Conservation (phyloP, 768 basidiomycete genomes). For the Lactarius psammicola region DNA sequence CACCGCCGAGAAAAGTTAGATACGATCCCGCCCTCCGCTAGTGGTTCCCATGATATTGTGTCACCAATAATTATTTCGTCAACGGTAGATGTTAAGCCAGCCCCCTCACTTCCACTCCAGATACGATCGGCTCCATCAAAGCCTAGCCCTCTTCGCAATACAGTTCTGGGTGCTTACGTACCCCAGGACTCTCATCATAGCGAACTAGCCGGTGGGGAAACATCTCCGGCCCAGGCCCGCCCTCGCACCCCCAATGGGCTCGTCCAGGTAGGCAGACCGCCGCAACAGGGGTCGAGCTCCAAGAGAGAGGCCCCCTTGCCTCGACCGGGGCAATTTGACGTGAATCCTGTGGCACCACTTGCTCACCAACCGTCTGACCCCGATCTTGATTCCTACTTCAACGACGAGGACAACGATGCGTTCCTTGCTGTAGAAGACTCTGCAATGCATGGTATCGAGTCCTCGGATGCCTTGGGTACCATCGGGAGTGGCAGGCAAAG, state of each 20-base stretch:
- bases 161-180: background rate
- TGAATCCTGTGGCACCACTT: background rate
- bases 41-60: conserved; percentile 6
- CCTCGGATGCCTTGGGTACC: background rate
- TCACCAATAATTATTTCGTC: conserved; percentile 13
- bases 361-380: conserved; percentile 14
- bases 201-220: background rate
- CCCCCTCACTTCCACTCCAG: background rate
- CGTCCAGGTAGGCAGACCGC: background rate
- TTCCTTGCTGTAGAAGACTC: conserved; percentile 17
- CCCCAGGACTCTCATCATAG: background rate
- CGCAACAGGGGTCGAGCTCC: conserved; percentile 10
- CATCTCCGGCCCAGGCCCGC: background rate
- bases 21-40: conserved; percentile 21
- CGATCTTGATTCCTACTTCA: conserved; percentile 31
- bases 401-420: conserved; percentile 15
- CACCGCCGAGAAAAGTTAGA: conserved; percentile 60
- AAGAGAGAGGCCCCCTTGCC: background rate
- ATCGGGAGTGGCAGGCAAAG: background rate
- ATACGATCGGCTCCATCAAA: conserved; percentile 6
- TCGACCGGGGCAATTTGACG: background rate
- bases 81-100: conserved; percentile 10
- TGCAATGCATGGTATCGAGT: background rate
- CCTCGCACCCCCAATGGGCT: background rate
- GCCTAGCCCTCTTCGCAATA: conserved; percentile 14